Percentiles rank a stretch among this genome's conserved stretches.
Conservation (phyloP, 2,329 filamentous ascomycete genomes). For the Paramyrothecium roridum region DNA sequence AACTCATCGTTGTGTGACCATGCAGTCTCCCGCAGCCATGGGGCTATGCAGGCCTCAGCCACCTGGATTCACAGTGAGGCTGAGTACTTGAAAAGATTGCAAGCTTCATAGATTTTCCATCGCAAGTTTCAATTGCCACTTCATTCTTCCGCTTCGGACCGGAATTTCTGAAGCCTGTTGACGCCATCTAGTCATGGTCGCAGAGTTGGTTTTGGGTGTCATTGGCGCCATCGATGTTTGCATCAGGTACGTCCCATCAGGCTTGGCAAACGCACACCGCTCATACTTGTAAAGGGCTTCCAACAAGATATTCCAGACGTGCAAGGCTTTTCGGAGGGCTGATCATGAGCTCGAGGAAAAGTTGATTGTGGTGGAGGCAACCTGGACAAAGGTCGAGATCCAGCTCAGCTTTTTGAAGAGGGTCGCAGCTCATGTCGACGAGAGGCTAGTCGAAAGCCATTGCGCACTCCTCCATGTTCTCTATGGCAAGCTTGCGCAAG, state of each 20-base stretch:
- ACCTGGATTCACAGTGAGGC: no score
- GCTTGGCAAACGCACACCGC: not conserved
- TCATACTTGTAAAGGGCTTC: not conserved
- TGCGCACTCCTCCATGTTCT: slow-evolving; percentile 7
- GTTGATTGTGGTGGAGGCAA: slow-evolving; percentile 2
- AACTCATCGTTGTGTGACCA: no score
- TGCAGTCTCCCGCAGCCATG: no score
- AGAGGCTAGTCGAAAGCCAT: slow-evolving; percentile 6
- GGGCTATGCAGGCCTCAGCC: no score
- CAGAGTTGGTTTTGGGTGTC: not conserved
- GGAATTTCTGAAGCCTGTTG: no score
- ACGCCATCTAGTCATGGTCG: not conserved
- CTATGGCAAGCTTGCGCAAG: slow-evolving; percentile 1
- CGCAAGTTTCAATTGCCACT: no score
- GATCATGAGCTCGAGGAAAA: slow-evolving; percentile 4
- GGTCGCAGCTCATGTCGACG: not conserved
- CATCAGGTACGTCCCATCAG: not conserved
- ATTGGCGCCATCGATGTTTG: not conserved
- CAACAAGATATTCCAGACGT: not conserved
- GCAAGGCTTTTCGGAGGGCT: slow-evolving; percentile 3
- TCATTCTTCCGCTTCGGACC: no score
- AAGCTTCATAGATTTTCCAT: no score
- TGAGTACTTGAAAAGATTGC: no score
- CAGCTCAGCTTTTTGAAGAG: slow-evolving; percentile 6
- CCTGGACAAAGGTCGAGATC: slow-evolving; percentile 1